Percentiles rank a stretch among this genome's conserved stretches.
Conservation (phyloP, 768 basidiomycete species). For the Multifurca ochricompacta region DNA sequence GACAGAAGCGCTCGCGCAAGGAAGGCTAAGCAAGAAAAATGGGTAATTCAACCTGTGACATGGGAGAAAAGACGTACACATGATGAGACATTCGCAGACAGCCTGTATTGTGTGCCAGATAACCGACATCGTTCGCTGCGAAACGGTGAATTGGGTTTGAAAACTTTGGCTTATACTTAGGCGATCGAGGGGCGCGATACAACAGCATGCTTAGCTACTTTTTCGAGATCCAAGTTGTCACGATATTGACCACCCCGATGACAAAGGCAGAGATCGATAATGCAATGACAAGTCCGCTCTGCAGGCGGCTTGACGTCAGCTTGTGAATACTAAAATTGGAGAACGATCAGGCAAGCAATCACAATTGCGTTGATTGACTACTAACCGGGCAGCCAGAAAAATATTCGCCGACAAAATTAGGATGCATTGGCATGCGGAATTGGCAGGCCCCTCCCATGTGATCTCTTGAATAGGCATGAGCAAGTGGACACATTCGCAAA, state of each 20-base stretch:
- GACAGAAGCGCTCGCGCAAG: neutral
- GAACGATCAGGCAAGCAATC: neutral
- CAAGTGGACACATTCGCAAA: neutral
- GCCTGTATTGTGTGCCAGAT: neutral
- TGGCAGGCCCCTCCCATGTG: neutral
- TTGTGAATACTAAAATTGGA: neutral
- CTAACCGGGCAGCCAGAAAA: neutral
- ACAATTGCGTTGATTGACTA: neutral
- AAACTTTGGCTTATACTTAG: neutral
- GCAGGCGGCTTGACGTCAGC: neutral
- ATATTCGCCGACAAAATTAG: neutral
- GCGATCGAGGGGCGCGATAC: neutral
- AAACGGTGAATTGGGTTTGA: neutral
- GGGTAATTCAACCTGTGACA: neutral
- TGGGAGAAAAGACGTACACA: neutral
- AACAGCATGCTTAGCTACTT: neutral
- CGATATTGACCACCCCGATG: neutral
- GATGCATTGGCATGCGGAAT: neutral
- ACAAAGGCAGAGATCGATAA: neutral
- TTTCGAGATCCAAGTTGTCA: neutral
- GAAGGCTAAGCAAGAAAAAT: neutral
- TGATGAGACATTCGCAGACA: neutral
- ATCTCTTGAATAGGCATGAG: neutral
- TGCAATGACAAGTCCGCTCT: neutral
- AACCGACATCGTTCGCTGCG: neutral